Percentiles rank a stretch among this genome's conserved stretches.
Evolutionary conservation across 345 rosid species (phyloP).

Genomic region (Litchi chinensis): DNA sequence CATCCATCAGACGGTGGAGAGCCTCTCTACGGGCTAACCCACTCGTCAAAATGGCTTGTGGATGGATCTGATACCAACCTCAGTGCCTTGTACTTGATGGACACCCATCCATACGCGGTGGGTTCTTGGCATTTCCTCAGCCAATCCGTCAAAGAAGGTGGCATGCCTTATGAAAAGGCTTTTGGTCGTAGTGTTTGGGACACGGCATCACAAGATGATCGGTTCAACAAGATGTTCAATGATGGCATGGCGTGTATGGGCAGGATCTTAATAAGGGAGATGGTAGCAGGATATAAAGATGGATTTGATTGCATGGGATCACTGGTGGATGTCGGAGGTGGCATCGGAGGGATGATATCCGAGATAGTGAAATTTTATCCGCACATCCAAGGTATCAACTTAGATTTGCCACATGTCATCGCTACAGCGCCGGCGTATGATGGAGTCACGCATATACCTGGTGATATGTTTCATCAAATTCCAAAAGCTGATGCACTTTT

Average conservation of each 20-base stretch:
- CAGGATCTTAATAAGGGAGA: slow-evolving; percentile 21
- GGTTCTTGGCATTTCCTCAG: slow-evolving; percentile 33
- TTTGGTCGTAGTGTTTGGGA: slow-evolving; percentile 36
- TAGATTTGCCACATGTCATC: slow-evolving; percentile 47
- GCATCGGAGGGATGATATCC: slow-evolving; percentile 23
- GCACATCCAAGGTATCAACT: slow-evolving; percentile 37
- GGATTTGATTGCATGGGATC: slow-evolving; percentile 25
- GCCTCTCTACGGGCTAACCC: slow-evolving; percentile 28
- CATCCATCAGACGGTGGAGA: slow-evolving; percentile 23
- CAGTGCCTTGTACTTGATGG: slow-evolving; percentile 30
- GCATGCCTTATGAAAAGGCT: slow-evolving; percentile 37
- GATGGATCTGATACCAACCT: slow-evolving; percentile 26
- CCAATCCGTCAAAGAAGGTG: slow-evolving; percentile 41
- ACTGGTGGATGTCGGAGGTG: slow-evolving; percentile 47
- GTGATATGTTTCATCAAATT: slow-evolving; percentile 37
- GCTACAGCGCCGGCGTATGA: slow-evolving; percentile 28
- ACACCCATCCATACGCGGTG: slow-evolving; percentile 25
- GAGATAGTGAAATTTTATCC: slow-evolving; percentile 37
- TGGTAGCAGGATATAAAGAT: slow-evolving; percentile 23
- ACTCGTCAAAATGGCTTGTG: slow-evolving; percentile 39
- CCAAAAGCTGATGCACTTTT: slow-evolving; percentile 35
- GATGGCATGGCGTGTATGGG: slow-evolving; percentile 33
- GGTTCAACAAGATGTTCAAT: slow-evolving; percentile 29
- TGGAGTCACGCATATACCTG: slow-evolving; percentile 37
- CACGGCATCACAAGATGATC: slow-evolving; percentile 19